phyloP scores from a whole-genome alignment of 73 alveolate genomes.

The Paramecium biaurelia region DNA sequence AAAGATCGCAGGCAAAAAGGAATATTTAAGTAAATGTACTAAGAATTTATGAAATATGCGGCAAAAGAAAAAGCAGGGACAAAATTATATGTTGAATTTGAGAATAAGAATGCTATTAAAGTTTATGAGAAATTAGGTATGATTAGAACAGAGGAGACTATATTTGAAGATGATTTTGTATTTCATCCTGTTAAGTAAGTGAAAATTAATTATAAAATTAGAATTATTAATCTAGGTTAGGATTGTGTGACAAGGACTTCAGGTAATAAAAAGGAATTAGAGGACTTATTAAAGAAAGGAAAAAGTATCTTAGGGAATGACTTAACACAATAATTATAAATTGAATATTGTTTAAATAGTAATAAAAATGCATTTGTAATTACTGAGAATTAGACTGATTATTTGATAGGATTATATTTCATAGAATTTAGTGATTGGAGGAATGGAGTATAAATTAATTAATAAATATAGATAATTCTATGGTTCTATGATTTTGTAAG shows the following conservation, averaged over 20 bases:
- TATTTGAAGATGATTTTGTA: slow-evolving; percentile 46
- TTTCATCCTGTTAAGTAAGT: slow-evolving; percentile 25
- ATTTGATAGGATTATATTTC: slow-evolving; percentile 12
- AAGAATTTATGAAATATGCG: background rate
- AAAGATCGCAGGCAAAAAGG: background rate
- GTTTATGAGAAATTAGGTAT: slow-evolving; percentile 40
- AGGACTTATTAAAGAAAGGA: background rate
- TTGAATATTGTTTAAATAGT: background rate
- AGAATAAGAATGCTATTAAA: background rate
- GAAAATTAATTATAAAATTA: background rate
- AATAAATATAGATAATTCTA: background rate
- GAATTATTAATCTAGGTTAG: background rate
- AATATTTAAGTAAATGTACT: background rate
- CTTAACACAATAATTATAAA: background rate
- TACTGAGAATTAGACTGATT: background rate
- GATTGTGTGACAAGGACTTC: background rate
- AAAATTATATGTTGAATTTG: slow-evolving; percentile 2
- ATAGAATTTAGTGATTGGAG: slow-evolving; percentile 45
- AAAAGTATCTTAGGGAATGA: background rate
- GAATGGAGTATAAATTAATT: background rate
- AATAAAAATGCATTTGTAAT: slow-evolving; percentile 7
- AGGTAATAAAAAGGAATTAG: background rate
- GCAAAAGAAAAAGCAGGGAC: background rate
- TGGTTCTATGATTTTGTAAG: slow-evolving; percentile 39
- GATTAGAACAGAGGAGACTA: slow-evolving; percentile 1